Conservation (phyloP, 768 basidiomycete genomes). For the Brasilioporus rufonigricans region DNA sequence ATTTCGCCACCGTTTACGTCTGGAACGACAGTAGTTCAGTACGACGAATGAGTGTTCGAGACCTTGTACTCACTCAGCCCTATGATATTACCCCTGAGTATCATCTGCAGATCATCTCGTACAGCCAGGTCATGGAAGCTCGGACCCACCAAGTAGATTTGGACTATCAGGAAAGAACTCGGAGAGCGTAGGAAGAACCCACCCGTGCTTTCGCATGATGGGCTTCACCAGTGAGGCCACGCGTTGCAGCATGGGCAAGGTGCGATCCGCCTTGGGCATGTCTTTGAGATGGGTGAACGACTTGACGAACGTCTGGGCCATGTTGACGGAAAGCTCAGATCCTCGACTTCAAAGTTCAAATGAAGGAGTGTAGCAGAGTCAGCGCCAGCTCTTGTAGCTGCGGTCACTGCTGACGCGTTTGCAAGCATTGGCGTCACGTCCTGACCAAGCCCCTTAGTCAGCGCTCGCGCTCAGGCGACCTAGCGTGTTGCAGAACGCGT, state of each 20-base stretch:
- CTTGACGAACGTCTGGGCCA: constrained; percentile 59
- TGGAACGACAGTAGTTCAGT: constrained; percentile 26
- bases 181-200: constrained; percentile 76
- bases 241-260: constrained; percentile 63
- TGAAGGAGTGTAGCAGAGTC: not conserved
- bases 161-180: constrained; percentile 84
- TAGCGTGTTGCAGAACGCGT: not conserved
- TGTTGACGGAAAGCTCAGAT: constrained; percentile 20
- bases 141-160: constrained; percentile 65
- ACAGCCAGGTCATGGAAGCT: not conserved
- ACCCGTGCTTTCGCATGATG: constrained; percentile 84
- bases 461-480: too few relatives aligned
- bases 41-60: not conserved
- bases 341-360: not conserved
- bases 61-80: constrained; percentile 37
- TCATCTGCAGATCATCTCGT: not conserved
- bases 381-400: not conserved
- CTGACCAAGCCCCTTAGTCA: constrained; percentile 21
- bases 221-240: constrained; percentile 85
- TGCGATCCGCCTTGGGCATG: constrained; percentile 63
- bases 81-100: constrained; percentile 16
- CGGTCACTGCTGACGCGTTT: constrained; percentile 11
- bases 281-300: constrained; percentile 72
- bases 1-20: constrained; percentile 79
- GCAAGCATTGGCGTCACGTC: not conserved